Conservation (phyloP, 345 rosid species). For the Cardamine chenopodiifolia region DNA sequence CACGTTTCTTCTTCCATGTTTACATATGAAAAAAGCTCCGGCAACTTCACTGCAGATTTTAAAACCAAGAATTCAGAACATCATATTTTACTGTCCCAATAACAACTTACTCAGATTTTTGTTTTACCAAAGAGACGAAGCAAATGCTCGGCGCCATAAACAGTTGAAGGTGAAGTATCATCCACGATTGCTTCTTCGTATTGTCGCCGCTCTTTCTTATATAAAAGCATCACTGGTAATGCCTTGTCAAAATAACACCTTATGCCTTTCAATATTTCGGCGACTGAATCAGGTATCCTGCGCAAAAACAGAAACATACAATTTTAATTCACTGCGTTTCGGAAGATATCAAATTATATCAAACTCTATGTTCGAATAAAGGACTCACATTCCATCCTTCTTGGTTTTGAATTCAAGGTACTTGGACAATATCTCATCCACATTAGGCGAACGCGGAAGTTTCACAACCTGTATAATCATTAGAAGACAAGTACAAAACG, state of each 20-base stretch:
- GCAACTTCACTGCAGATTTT: conserved; percentile 75
- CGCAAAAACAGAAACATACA: conserved; percentile 23
- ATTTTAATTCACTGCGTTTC: background rate
- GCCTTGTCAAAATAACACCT: conserved; percentile 86
- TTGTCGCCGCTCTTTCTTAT: conserved; percentile 84
- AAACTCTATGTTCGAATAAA: background rate
- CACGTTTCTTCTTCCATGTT: conserved; percentile 90
- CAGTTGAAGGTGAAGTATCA: conserved; percentile 65
- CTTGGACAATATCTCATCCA: conserved; percentile 83
- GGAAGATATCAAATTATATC: background rate
- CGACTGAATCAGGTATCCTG: conserved; percentile 67
- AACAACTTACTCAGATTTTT: background rate
- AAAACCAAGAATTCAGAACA: background rate
- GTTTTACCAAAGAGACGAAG: conserved; percentile 74
- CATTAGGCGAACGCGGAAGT: conserved; percentile 88
- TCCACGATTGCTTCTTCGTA: conserved; percentile 55
- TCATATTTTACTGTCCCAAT: background rate
- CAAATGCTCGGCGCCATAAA: conserved; percentile 84
- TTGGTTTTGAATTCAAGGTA: conserved; percentile 84
- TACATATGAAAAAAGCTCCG: conserved; percentile 81
- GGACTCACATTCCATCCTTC: conserved; percentile 84
- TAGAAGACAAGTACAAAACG: background rate
- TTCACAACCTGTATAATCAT: conserved; percentile 71
- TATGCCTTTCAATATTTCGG: conserved; percentile 76
- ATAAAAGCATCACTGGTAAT: conserved; percentile 77